These are phyloP conservation scores for Chenopodium album DNA, from an alignment of 148 eudicot genomes.

Conservation along the genomic window DNA sequence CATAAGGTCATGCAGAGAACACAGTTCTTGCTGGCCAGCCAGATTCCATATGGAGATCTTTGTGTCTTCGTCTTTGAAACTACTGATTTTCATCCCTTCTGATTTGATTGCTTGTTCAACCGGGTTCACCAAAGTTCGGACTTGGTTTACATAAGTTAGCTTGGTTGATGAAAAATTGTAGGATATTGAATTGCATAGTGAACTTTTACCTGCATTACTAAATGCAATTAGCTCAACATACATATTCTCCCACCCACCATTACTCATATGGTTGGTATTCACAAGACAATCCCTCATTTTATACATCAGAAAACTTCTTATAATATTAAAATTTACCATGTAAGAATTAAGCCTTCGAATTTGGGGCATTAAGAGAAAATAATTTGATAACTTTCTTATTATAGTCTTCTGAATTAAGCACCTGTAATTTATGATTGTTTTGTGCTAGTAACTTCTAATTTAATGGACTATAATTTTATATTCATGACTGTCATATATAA, in stretches of 20 bases:
- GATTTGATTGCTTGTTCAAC: slow-evolving; percentile 78
- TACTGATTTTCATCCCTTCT: slow-evolving; percentile 61
- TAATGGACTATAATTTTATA: too few species aligned
- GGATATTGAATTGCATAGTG: slow-evolving; percentile 66
- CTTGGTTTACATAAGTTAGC: slow-evolving; percentile 67
- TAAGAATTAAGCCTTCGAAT: too few species aligned
- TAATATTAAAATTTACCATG: too few species aligned
- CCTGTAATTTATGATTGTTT: background rate
- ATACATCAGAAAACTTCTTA: background rate
- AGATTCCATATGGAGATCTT: slow-evolving; percentile 90
- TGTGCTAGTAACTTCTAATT: background rate
- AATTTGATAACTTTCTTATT: too few species aligned
- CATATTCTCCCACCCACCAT: background rate
- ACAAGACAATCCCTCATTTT: background rate
- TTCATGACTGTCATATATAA: background rate
- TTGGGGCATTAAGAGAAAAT: too few species aligned
- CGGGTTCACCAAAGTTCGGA: slow-evolving; percentile 74
- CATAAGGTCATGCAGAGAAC: slow-evolving; percentile 81
- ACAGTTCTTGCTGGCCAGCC: slow-evolving; percentile 71
- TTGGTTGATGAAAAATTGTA: slow-evolving; percentile 60
- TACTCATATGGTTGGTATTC: background rate
- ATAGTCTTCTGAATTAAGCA: background rate
- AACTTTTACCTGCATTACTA: slow-evolving; percentile 67
- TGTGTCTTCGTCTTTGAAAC: slow-evolving; percentile 65
- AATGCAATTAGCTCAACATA: background rate